Conservation (phyloP, 352 stramenopile genomes). For the Phytophthora lateralis region DNA sequence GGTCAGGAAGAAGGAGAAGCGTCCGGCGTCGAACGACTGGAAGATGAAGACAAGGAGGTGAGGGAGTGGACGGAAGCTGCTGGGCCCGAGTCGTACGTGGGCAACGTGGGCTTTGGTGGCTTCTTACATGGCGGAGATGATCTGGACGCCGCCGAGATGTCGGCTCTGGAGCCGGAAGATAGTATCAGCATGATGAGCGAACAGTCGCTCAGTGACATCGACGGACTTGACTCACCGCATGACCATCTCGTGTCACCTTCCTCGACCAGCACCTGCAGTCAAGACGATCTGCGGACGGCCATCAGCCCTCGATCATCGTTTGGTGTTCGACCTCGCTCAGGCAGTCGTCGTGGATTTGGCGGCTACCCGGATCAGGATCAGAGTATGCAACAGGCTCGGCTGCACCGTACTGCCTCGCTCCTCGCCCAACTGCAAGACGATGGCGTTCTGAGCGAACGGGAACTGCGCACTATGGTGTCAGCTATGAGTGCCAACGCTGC, state of each 20-base stretch:
- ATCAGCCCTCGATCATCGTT: slow-evolving; percentile 44
- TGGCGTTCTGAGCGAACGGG: slow-evolving; percentile 21
- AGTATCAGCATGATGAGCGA: slow-evolving; percentile 51
- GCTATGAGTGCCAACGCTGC: slow-evolving; percentile 28
- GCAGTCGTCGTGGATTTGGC: slow-evolving; percentile 16
- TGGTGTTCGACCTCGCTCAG: slow-evolving; percentile 5
- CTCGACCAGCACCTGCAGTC: slow-evolving; percentile 57
- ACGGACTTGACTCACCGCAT: slow-evolving; percentile 44
- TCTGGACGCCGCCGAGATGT: slow-evolving; percentile 12
- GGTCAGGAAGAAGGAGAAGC: slow-evolving; percentile 40
- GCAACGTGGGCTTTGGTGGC: slow-evolving; percentile 24
- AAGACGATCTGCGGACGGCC: slow-evolving; percentile 29
- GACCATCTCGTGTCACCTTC: slow-evolving; percentile 67
- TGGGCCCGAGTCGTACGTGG: slow-evolving; percentile 28
- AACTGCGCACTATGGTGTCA: slow-evolving; percentile 38
- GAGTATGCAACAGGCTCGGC: slow-evolving; percentile 9
- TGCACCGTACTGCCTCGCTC: slow-evolving; percentile 23
- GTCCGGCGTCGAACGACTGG: slow-evolving; percentile 17
- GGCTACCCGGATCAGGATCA: slow-evolving; percentile 19
- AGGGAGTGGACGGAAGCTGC: slow-evolving; percentile 22
- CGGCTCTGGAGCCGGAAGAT: slow-evolving; percentile 30
- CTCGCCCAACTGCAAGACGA: slow-evolving; percentile 23
- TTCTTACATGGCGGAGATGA: slow-evolving; percentile 33
- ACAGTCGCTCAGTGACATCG: slow-evolving; percentile 46
- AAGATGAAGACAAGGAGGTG: slow-evolving; percentile 20